These are phyloP conservation scores for Daldinia concentrica DNA, from an alignment of 495 filamentous ascomycete species.

Conservation along the genomic window DNA sequence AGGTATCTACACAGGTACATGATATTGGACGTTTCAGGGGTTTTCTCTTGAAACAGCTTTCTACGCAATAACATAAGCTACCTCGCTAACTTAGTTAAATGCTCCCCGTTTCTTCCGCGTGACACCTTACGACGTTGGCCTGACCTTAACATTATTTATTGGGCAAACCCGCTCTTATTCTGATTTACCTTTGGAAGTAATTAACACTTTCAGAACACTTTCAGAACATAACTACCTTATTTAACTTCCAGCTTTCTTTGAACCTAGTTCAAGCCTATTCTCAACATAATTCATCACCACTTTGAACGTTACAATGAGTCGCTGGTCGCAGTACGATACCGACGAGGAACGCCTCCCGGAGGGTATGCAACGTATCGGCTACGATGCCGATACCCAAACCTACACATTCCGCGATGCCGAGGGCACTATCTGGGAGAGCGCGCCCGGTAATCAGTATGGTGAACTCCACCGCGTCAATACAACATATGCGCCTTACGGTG, in stretches of 20 bases:
- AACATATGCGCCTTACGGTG: conserved; percentile 29
- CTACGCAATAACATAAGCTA: conserved; percentile 5
- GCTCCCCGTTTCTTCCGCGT: neutral
- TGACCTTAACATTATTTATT: neutral
- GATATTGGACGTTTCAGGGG: conserved; percentile 12
- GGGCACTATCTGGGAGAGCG: conserved; percentile 54
- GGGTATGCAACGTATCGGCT: conserved; percentile 62
- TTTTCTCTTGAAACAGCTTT: conserved; percentile 1
- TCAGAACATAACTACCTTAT: too few species aligned
- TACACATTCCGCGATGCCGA: conserved; percentile 59
- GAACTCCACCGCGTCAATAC: conserved; percentile 47
- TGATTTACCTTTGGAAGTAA: neutral
- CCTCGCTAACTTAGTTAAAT: neutral
- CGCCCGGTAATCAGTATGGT: conserved; percentile 58
- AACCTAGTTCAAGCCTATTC: neutral
- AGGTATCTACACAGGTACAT: neutral
- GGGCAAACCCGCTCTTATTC: neutral
- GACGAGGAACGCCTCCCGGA: conserved; percentile 63
- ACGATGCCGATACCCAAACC: conserved; percentile 61
- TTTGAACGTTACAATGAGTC: conserved; percentile 45
- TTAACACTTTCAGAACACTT: too few species aligned
- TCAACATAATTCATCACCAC: neutral
- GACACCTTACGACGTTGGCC: neutral
- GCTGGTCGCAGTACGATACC: conserved; percentile 56
- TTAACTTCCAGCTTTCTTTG: too few species aligned